phyloP scores from a whole-genome alignment of 176 grass and related monocot genomes.

The Sorghum bicolor region DNA sequence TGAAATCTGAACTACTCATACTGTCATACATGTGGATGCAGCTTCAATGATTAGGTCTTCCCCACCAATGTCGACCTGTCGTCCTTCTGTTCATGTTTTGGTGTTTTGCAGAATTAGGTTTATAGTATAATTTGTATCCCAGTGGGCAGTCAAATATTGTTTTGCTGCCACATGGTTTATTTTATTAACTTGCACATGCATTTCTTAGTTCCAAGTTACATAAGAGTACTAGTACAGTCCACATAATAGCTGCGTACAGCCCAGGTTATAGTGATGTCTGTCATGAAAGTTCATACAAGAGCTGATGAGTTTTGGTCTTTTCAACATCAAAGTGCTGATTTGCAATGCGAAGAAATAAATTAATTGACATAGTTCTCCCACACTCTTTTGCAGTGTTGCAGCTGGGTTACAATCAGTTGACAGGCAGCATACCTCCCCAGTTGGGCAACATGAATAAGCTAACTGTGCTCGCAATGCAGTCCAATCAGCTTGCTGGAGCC shows the following conservation, averaged over 20 bases:
- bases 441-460: slow-evolving; percentile 76
- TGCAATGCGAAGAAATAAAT: neutral
- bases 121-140: neutral
- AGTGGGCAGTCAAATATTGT: neutral
- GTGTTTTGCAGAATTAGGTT: neutral
- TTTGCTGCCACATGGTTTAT: neutral
- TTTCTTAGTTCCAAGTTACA: neutral
- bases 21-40: neutral
- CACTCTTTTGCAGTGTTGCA: slow-evolving; percentile 63
- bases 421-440: slow-evolving; percentile 68
- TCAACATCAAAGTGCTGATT: neutral
- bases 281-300: neutral
- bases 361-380: neutral
- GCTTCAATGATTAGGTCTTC: neutral
- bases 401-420: slow-evolving; percentile 84
- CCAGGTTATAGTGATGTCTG: neutral
- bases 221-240: neutral
- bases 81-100: slow-evolving; percentile 1
- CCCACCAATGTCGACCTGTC: neutral
- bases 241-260: neutral
- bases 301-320: neutral
- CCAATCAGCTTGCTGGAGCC: slow-evolving; percentile 78
- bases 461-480: slow-evolving; percentile 72
- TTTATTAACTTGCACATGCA: neutral
- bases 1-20: neutral